phyloP scores from a whole-genome alignment of 2,329 filamentous ascomycete species.

The Cladophialophora chaetospira region DNA sequence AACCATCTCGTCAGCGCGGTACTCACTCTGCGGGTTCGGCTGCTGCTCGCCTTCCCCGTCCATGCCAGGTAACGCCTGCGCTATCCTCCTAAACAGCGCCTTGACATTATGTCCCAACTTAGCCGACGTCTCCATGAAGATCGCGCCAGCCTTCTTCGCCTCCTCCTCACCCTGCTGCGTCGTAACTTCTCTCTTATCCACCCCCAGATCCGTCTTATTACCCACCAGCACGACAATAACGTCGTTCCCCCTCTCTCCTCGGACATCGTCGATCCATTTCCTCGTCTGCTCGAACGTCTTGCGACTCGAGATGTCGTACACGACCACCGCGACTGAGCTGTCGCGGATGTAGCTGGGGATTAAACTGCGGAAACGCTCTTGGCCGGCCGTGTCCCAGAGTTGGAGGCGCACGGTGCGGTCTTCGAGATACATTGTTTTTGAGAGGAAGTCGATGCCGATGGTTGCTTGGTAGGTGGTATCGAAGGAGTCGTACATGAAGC shows the following conservation, averaged over 20 bases:
- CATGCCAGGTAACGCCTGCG: slow-evolving; percentile 96
- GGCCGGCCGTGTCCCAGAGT: slow-evolving; percentile 96
- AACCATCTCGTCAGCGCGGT: background rate
- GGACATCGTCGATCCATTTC: slow-evolving; percentile 99
- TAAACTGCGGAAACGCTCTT: slow-evolving; percentile 93
- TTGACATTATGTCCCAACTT: slow-evolving; percentile 99
- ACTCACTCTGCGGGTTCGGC: slow-evolving; percentile 32
- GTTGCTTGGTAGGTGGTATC: slow-evolving; percentile 99
- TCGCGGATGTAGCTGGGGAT: slow-evolving; percentile 99
- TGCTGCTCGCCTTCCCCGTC: slow-evolving; percentile 74
- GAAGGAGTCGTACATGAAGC: slow-evolving; percentile 99
- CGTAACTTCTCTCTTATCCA: slow-evolving; percentile 90
- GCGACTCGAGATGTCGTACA: slow-evolving; percentile 96
- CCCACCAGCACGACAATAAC: slow-evolving; percentile 98
- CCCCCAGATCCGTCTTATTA: slow-evolving; percentile 98
- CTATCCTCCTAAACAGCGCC: slow-evolving; percentile 95
- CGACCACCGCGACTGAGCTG: slow-evolving; percentile 94
- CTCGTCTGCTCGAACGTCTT: slow-evolving; percentile 98
- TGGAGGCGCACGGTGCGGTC: slow-evolving; percentile 96
- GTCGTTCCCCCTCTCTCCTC: slow-evolving; percentile 94
- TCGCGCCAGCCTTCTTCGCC: slow-evolving; percentile 94
- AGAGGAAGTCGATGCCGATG: slow-evolving; percentile 98
- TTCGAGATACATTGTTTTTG: slow-evolving; percentile 99
- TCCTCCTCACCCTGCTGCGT: slow-evolving; percentile 96
- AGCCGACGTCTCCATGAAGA: slow-evolving; percentile 99